Percentiles rank a stretch among this genome's conserved stretches.
phyloP scores from a whole-genome alignment of 2,329 filamentous ascomycete species.

The Seiridium cupressi region DNA sequence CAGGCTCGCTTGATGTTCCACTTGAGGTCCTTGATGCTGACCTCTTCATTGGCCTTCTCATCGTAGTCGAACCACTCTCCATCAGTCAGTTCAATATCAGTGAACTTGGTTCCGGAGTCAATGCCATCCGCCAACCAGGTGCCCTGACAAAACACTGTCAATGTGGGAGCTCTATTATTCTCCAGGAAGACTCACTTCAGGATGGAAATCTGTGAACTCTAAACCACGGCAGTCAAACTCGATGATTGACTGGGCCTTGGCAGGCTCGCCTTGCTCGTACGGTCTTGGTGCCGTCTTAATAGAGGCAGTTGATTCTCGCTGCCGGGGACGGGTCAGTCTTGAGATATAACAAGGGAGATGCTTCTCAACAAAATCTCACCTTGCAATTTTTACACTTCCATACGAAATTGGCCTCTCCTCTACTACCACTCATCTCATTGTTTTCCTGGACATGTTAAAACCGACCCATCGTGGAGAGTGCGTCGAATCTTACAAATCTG shows the following conservation, averaged over 20 bases:
- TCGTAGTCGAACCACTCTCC: conserved; percentile 99
- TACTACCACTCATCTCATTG: conserved; percentile 88
- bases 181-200: conserved; percentile 61
- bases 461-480: no score
- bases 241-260: conserved; percentile 76
- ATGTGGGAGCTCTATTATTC: neutral
- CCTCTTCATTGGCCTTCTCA: conserved; percentile 87
- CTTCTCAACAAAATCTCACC: conserved; percentile 44
- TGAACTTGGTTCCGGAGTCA: conserved; percentile 81
- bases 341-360: neutral
- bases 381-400: conserved; percentile 99
- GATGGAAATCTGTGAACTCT: conserved; percentile 86
- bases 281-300: conserved; percentile 72
- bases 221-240: conserved; percentile 92
- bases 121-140: conserved; percentile 83
- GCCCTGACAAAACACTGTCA: conserved; percentile 53
- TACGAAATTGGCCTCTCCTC: conserved; percentile 98
- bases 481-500: conserved; percentile 70
- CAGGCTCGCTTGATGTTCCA: conserved; percentile 65
- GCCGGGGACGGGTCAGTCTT: neutral
- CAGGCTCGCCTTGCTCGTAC: conserved; percentile 70
- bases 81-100: conserved; percentile 76
- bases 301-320: conserved; percentile 83
- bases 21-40: conserved; percentile 84
- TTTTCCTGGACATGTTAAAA: conserved; percentile 58